phyloP scores from a whole-genome alignment of 1,139 yeast species.

The Nakaseomyces sp. region DNA sequence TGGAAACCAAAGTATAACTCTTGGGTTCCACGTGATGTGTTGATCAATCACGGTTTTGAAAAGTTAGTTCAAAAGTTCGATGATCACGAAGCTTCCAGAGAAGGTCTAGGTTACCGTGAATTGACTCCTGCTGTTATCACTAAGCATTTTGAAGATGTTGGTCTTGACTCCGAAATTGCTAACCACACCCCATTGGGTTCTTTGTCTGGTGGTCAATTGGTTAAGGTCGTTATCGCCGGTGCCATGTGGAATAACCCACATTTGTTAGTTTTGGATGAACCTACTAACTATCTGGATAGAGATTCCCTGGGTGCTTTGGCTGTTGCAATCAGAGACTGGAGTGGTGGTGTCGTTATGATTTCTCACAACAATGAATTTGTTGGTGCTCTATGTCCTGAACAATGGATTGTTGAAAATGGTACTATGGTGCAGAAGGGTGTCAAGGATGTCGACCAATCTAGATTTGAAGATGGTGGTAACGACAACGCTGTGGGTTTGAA shows the following conservation, averaged over 20 bases:
- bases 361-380: conserved; percentile 96
- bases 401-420: conserved; percentile 95
- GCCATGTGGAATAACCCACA: conserved; percentile 99
- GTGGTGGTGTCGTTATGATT: conserved; percentile 97
- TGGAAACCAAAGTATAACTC: conserved; percentile 92
- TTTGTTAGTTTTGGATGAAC: conserved; percentile 91
- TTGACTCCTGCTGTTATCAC: conserved; percentile 85
- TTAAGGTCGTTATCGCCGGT: conserved; percentile 97
- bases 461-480: conserved; percentile 73
- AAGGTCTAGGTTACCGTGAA: conserved; percentile 95
- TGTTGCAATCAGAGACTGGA: conserved; percentile 94
- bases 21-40: conserved; percentile 79
- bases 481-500: conserved; percentile 39
- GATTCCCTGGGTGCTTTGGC: conserved; percentile 97
- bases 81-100: conserved; percentile 97
- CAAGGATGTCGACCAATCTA: conserved; percentile 59
- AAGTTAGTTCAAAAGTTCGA: conserved; percentile 89
- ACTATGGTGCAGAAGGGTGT: conserved; percentile 76
- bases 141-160: conserved; percentile 94
- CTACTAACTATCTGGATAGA: conserved; percentile 95
- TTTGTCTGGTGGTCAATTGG: conserved; percentile 94
- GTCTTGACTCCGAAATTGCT: conserved; percentile 95
- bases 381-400: conserved; percentile 96
- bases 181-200: conserved; percentile 97
- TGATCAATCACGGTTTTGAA: conserved; percentile 74